phyloP scores from a whole-genome alignment of 306 rosid species.

The Luffa acutangula region DNA sequence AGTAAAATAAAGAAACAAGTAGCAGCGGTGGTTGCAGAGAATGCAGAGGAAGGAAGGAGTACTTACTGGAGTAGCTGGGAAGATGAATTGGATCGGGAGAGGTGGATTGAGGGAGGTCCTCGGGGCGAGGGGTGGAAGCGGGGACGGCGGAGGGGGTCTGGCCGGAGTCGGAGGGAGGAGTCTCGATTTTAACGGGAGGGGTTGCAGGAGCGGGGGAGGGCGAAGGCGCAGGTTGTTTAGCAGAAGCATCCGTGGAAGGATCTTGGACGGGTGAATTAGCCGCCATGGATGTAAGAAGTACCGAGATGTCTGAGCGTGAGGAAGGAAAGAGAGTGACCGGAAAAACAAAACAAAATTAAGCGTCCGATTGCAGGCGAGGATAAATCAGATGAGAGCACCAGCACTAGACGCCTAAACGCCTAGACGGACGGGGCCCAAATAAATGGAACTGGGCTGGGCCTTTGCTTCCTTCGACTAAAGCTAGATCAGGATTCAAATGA shows the following conservation, averaged over 20 bases:
- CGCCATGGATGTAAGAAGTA: not conserved
- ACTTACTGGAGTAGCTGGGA: slow-evolving; percentile 66
- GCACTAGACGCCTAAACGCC: not conserved
- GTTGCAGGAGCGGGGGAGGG: not conserved
- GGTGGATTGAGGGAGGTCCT: slow-evolving; percentile 11
- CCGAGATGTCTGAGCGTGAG: not conserved
- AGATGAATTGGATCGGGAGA: slow-evolving; percentile 28
- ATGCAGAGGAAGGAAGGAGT: not conserved
- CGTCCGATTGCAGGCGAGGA: not conserved
- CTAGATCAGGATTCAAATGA: no score
- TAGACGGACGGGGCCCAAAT: not conserved
- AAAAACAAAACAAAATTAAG: not conserved
- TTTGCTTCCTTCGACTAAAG: not conserved
- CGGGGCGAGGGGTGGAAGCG: slow-evolving; percentile 2
- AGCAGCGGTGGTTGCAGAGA: not conserved
- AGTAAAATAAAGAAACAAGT: not conserved
- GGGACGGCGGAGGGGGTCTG: not conserved
- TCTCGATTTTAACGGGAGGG: slow-evolving; percentile 3
- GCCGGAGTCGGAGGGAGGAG: not conserved
- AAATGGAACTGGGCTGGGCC: not conserved
- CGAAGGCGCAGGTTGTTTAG: not conserved
- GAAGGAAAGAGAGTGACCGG: not conserved
- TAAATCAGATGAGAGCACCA: not conserved
- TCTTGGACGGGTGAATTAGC: slow-evolving; percentile 5
- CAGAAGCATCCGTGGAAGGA: not conserved